These are phyloP conservation scores for Colletotrichum simmondsii DNA, from an alignment of 2,329 filamentous ascomycete species.

Conservation along the genomic window DNA sequence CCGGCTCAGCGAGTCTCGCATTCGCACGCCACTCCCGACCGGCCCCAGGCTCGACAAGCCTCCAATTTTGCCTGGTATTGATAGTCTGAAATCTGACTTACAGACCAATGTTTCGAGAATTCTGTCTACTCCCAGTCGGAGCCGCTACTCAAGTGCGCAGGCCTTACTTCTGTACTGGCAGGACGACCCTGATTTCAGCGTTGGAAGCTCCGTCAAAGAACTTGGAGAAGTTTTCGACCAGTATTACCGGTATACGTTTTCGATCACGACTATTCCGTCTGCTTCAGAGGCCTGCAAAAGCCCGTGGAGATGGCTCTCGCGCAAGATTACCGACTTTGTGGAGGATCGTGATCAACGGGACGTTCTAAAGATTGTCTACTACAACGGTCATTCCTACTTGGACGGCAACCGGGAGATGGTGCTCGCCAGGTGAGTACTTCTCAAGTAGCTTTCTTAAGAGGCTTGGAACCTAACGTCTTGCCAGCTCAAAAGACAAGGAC, in stretches of 20 bases:
- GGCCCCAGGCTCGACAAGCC: slow-evolving; percentile 66
- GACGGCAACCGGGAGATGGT: slow-evolving; percentile 68
- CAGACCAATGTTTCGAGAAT: slow-evolving; percentile 62
- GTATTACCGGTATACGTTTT: slow-evolving; percentile 62
- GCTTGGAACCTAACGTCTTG: slow-evolving; percentile 10
- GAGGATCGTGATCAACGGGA: slow-evolving; percentile 65
- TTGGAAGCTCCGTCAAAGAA: slow-evolving; percentile 53
- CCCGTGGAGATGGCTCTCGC: slow-evolving; percentile 65
- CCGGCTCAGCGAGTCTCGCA: slow-evolving; percentile 58
- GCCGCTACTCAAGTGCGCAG: slow-evolving; percentile 64
- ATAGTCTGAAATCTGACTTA: slow-evolving; percentile 63
- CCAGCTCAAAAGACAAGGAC: slow-evolving; percentile 59
- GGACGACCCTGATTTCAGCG: slow-evolving; percentile 58
- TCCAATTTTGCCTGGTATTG: slow-evolving; percentile 59
- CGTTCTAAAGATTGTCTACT: slow-evolving; percentile 69
- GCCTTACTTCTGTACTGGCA: slow-evolving; percentile 68
- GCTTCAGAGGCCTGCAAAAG: slow-evolving; percentile 58
- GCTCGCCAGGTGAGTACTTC: slow-evolving; percentile 60
- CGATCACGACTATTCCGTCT: slow-evolving; percentile 61
- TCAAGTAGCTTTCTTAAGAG: too few species aligned
- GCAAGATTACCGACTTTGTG: slow-evolving; percentile 63
- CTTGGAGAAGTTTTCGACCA: slow-evolving; percentile 62
- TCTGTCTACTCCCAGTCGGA: slow-evolving; percentile 60
- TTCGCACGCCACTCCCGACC: slow-evolving; percentile 67
- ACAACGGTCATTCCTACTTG: slow-evolving; percentile 65